phyloP scores from a whole-genome alignment of 2,329 filamentous ascomycete species.

The Trichophaea hybrida region DNA sequence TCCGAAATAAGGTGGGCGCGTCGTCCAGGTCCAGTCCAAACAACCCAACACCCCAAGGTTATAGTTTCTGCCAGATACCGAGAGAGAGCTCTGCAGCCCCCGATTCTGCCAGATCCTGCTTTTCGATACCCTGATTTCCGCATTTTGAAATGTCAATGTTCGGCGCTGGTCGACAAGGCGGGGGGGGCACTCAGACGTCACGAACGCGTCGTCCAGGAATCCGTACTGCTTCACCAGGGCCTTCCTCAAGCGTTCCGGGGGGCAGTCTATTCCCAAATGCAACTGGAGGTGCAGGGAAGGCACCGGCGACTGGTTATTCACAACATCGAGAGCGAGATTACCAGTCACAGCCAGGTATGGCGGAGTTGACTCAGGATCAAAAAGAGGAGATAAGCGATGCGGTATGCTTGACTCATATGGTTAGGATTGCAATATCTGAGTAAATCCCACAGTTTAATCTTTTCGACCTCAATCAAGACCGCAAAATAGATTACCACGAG shows the following conservation, averaged over 20 bases:
- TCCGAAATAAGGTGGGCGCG: background rate
- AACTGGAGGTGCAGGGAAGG: conserved; percentile 19
- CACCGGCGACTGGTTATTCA: conserved; percentile 10
- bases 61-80: background rate
- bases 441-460: conserved; percentile 55
- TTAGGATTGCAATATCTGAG: background rate
- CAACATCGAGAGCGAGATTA: conserved; percentile 26
- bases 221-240: conserved; percentile 19
- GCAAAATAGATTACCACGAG: conserved; percentile 92
- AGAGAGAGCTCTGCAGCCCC: background rate
- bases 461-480: conserved; percentile 93
- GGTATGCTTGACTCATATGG: conserved; percentile 40
- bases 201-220: conserved; percentile 17
- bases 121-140: too few relatives aligned
- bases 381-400: conserved; percentile 87
- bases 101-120: too few relatives aligned
- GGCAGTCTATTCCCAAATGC: conserved; percentile 22
- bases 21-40: background rate
- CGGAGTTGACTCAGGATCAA: conserved; percentile 67
- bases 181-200: conserved; percentile 12
- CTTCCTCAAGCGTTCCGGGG: conserved; percentile 21
- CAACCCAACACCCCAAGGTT: background rate
- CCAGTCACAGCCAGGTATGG: background rate
- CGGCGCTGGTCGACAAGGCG: conserved; percentile 4
- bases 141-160: background rate